Conservation (phyloP, 2,329 filamentous ascomycete species). For the Colletotrichum musicola region DNA sequence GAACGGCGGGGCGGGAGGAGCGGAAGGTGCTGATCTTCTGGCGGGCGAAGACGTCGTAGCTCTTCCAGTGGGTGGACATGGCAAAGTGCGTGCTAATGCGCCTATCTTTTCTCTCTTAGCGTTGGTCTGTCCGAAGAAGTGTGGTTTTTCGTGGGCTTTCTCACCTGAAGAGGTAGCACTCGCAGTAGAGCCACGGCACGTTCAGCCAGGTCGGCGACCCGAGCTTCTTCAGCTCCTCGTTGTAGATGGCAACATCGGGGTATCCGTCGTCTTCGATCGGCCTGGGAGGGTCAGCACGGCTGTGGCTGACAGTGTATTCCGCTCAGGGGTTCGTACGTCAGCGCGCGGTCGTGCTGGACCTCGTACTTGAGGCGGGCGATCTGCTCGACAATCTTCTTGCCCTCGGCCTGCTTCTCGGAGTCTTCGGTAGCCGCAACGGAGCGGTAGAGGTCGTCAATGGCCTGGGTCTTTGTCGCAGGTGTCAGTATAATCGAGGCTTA, state of each 20-base stretch:
- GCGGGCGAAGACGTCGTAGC: constrained; percentile 88
- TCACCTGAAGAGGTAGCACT: constrained; percentile 93
- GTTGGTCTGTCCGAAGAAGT: background rate
- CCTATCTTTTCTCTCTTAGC: constrained; percentile 51
- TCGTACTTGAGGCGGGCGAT: constrained; percentile 93
- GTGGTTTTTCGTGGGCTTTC: constrained; percentile 7
- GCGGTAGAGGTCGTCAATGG: constrained; percentile 94
- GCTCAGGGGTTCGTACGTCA: constrained; percentile 72
- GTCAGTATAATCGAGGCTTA: constrained; percentile 39
- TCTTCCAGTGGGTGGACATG: constrained; percentile 84
- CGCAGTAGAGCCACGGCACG: constrained; percentile 88
- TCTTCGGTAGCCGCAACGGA: constrained; percentile 71
- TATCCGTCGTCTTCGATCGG: constrained; percentile 83
- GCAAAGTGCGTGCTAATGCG: constrained; percentile 85
- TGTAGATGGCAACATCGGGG: constrained; percentile 83
- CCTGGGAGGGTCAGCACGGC: constrained; percentile 54
- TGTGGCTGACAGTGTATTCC: background rate
- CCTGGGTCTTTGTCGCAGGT: constrained; percentile 75
- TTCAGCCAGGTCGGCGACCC: constrained; percentile 85
- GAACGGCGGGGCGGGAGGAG: constrained; percentile 86
- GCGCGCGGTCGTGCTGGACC: constrained; percentile 85
- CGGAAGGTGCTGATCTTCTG: constrained; percentile 95
- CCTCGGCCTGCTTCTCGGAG: constrained; percentile 77
- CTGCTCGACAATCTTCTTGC: constrained; percentile 85
- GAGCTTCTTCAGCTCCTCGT: constrained; percentile 82